These are phyloP conservation scores for Dothideomycetes sp. DNA, from an alignment of 2,329 filamentous ascomycete genomes.

Conservation along the genomic window DNA sequence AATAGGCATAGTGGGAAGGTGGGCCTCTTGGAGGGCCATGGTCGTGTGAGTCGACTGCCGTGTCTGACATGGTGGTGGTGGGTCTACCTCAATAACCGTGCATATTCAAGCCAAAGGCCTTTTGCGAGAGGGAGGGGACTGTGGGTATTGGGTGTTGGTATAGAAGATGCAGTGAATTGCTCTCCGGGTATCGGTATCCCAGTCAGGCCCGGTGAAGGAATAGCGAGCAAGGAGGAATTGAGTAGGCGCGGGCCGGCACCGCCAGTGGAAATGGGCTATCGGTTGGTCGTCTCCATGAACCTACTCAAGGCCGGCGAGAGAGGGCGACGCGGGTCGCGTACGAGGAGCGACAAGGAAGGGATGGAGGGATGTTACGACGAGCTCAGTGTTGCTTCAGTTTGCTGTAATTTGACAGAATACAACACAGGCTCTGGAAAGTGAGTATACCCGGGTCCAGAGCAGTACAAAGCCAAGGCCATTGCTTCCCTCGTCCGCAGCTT, in stretches of 20 bases:
- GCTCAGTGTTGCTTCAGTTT: too few relatives aligned
- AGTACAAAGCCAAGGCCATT: too few relatives aligned
- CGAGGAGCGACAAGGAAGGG: too few relatives aligned
- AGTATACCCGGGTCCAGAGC: too few relatives aligned
- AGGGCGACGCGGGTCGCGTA: background rate
- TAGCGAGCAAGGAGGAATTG: slow-evolving; percentile 3
- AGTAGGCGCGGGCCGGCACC: slow-evolving; percentile 11
- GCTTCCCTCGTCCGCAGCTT: too few relatives aligned
- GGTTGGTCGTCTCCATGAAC: slow-evolving; percentile 13
- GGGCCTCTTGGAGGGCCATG: slow-evolving; percentile 20
- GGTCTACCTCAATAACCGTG: slow-evolving; percentile 6
- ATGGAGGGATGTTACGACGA: background rate
- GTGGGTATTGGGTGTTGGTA: background rate
- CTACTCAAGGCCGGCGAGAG: background rate
- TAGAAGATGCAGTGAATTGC: background rate
- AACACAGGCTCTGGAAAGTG: too few relatives aligned
- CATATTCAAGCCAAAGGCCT: slow-evolving; percentile 10
- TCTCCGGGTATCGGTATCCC: slow-evolving; percentile 1
- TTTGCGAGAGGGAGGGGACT: background rate
- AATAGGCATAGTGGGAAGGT: slow-evolving; percentile 8
- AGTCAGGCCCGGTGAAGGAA: background rate
- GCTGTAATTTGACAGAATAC: too few relatives aligned
- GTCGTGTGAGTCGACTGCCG: slow-evolving; percentile 22
- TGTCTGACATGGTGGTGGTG: slow-evolving; percentile 10
- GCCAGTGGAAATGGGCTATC: slow-evolving; percentile 5